Percentiles rank a stretch among this genome's conserved stretches.
Conservation (phyloP, 805 yeast species). For the Kluyveromyces lactis region DNA sequence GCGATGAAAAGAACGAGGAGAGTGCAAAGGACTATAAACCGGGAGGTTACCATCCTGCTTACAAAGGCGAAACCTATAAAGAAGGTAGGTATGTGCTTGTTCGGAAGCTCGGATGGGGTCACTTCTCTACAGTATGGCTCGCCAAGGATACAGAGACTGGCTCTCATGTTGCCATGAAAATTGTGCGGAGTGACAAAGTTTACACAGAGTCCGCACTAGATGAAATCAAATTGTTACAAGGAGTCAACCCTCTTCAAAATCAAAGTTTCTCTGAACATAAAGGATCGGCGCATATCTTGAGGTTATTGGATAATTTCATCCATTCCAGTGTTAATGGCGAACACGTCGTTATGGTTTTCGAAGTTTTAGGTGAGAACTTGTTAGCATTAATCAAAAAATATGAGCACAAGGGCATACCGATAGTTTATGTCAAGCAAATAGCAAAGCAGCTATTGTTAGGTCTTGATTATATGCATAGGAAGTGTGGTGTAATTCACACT, state of each 20-base stretch:
- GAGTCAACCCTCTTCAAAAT: constrained; percentile 49
- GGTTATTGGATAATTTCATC: constrained; percentile 72
- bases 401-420: constrained; percentile 72
- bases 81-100: constrained; percentile 68
- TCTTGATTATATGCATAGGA: constrained; percentile 50
- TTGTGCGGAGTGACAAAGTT: constrained; percentile 83
- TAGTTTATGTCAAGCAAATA: constrained; percentile 68
- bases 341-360: constrained; percentile 96
- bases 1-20: constrained; percentile 62
- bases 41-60: constrained; percentile 96
- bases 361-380: constrained; percentile 90
- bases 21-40: constrained; percentile 73
- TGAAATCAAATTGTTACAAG: constrained; percentile 73
- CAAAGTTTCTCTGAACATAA: constrained; percentile 41
- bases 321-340: constrained; percentile 87
- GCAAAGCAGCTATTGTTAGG: constrained; percentile 71
- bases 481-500: constrained; percentile 66
- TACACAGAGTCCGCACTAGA: constrained; percentile 93
- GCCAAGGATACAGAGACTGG: constrained; percentile 51
- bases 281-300: constrained; percentile 76
- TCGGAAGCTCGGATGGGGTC: constrained; percentile 98
- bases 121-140: constrained; percentile 91
- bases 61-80: constrained; percentile 76
- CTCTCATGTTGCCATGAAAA: constrained; percentile 85
- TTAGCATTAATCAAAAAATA: constrained; percentile 75